Conservation (phyloP, 495 filamentous ascomycete species). For the Tirmania nivea region DNA sequence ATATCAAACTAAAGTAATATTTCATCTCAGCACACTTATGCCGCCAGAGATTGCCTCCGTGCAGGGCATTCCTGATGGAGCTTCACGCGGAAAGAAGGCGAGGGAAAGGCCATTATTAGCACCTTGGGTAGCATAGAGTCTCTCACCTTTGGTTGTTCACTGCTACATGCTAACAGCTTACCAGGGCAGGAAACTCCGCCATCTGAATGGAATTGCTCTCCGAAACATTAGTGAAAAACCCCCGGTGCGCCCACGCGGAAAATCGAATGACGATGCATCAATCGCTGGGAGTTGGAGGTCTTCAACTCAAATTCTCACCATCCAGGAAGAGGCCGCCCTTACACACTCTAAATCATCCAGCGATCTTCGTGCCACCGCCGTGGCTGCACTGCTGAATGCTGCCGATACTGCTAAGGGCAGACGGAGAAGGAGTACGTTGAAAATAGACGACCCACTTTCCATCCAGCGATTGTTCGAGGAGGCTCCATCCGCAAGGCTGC, state of each 20-base stretch:
- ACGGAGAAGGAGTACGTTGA: neutral
- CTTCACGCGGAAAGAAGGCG: neutral
- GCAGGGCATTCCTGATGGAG: no score
- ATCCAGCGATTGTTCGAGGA: neutral
- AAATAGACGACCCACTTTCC: neutral
- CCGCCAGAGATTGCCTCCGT: no score
- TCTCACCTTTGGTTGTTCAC: no score
- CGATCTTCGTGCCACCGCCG: conserved; percentile 29
- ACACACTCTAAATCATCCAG: conserved; percentile 56
- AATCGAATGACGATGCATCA: conserved; percentile 68
- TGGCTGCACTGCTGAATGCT: neutral
- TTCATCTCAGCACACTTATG: no score
- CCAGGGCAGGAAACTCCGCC: conserved; percentile 73
- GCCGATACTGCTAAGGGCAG: neutral
- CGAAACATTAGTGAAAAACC: conserved; percentile 48
- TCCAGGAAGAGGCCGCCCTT: conserved; percentile 32
- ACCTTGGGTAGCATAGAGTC: no score
- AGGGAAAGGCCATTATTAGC: neutral
- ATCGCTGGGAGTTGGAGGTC: conserved; percentile 45
- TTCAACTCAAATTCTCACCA: conserved; percentile 43
- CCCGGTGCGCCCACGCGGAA: conserved; percentile 33
- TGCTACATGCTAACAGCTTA: no score
- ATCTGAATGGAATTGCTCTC: conserved; percentile 67
- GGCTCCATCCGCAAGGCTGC: neutral
- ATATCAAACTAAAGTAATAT: no score